Percentiles rank a stretch among this genome's conserved stretches.
Evolutionary conservation across 2,329 filamentous ascomycete species (phyloP).

Genomic region (Fusarium globosum): DNA sequence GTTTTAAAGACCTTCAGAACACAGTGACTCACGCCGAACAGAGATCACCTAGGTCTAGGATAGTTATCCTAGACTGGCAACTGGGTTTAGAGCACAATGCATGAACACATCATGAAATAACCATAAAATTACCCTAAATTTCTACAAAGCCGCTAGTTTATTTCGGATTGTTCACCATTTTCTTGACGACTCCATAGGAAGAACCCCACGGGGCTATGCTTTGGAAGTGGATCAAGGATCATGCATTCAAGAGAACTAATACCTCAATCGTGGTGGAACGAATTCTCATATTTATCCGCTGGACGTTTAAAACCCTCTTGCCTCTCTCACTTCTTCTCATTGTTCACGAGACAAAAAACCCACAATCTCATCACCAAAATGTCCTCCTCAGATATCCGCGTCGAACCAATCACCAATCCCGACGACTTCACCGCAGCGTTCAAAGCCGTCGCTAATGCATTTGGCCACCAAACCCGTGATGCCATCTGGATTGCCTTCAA

Average conservation of each 20-base stretch:
- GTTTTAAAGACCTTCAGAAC: not conserved
- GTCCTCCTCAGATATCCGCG: conserved; percentile 17
- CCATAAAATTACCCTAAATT: not conserved
- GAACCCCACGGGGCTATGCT: conserved; percentile 7
- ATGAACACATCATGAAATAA: not conserved
- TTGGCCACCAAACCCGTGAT: conserved; percentile 63
- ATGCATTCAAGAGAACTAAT: conserved; percentile 24
- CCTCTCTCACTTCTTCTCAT: not conserved
- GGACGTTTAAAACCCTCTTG: accelerated
- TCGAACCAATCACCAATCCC: conserved; percentile 45
- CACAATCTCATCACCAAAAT: not conserved
- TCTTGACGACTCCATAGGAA: not conserved
- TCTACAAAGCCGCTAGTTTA: not conserved
- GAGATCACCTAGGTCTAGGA: too few species aligned
- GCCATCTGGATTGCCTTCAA: conserved; percentile 63
- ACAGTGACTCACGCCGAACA: not conserved
- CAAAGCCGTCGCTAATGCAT: conserved; percentile 49
- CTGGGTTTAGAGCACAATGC: not conserved
- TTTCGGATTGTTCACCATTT: not conserved
- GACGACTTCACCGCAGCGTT: conserved; percentile 45
- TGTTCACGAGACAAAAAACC: accelerated
- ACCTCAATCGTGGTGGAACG: conserved; percentile 5
- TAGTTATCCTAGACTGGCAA: not conserved
- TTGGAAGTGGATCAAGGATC: conserved; percentile 27
- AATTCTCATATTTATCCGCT: not conserved